These are phyloP conservation scores for Dactylellina parvicollis DNA, from an alignment of 2,329 filamentous ascomycete genomes.

Conservation along the genomic window DNA sequence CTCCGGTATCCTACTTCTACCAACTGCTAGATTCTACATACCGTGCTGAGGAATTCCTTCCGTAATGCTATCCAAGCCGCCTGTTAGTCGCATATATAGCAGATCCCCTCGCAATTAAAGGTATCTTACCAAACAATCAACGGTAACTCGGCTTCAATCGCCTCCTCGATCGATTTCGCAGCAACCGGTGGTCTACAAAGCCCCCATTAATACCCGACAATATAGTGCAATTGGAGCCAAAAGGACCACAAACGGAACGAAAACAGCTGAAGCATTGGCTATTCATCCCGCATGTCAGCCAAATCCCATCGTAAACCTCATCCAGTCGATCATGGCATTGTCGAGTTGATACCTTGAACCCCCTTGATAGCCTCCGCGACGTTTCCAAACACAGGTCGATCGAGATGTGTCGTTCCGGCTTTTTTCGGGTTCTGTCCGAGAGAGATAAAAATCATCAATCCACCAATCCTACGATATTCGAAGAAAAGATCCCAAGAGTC, in stretches of 20 bases:
- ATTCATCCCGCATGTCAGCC: constrained; percentile 64
- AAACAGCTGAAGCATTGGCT: constrained; percentile 91
- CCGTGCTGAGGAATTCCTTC: constrained; percentile 98
- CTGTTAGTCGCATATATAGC: not conserved
- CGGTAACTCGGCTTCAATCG: constrained; percentile 89
- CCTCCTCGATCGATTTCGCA: constrained; percentile 95
- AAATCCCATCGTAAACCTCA: not conserved
- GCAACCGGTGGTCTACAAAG: constrained; percentile 81
- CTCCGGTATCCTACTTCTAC: not conserved
- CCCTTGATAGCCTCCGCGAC: constrained; percentile 88
- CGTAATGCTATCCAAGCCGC: constrained; percentile 71
- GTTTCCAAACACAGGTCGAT: constrained; percentile 89
- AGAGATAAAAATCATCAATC: not conserved
- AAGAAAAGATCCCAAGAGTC: not conserved
- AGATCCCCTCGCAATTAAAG: not conserved
- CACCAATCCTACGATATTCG: not conserved
- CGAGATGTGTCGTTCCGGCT: constrained; percentile 88
- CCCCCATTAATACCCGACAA: constrained; percentile 19
- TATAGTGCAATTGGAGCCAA: not conserved
- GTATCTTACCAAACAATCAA: constrained; percentile 80
- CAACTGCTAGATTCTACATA: constrained; percentile 63
- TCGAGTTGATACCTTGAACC: constrained; percentile 63
- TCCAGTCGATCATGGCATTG: not conserved
- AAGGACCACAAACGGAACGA: constrained; percentile 77
- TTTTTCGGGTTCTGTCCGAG: constrained; percentile 83